Base-by-base conservation (phyloP, 257 asterid species). In the Phtheirospermum japonicum region DNA sequence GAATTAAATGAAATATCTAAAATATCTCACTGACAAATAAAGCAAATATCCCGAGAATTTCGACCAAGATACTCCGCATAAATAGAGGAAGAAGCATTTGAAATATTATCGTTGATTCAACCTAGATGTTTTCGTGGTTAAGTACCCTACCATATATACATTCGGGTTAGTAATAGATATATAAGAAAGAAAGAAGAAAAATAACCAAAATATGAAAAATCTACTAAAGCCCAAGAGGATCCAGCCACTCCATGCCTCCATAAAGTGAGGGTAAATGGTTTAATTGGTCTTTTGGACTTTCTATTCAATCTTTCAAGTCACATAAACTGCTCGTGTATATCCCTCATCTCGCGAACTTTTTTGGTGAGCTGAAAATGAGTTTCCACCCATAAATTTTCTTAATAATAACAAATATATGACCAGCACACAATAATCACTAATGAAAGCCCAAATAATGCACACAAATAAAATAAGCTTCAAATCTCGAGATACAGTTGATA, bases 301-400 rank as follows among this genome's bases (percentile, higher is more conserved):
- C 71, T 52, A 77, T 63, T 78, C 92, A 70, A 70, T 45, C 83
- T 86, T 85, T 69, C 65, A 86, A 71, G 74, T 61, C 34, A 73
- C 74, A 1, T 90, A 87, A 73, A 72, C 82, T 63, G 85, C 90
- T 81, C 82, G 82, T 48, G 92, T n/a, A n/a, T 61, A 65, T 92
- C 98, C 85, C 98, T 87, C 98, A 92, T 88, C 71, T 86, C 95
- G 57, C 98, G 94, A 48, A 92, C 98, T n/a, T 70, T 88, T 79
- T 37, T 95, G 16, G 83, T 82, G 61, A 92, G 84, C 98, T 92
- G 90, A 72, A 70, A 72, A 12, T 1, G 11, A 73, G 54, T 40
- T 61, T 70, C 71, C 69, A 61, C 42, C 28, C 62, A 12, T n/a
- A 68, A 66, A 57, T 16, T 46, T 19, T 42, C 56, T 37, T 37